Conservation (phyloP, 2,329 filamentous ascomycete genomes). For the Trichoderma hamatum region DNA sequence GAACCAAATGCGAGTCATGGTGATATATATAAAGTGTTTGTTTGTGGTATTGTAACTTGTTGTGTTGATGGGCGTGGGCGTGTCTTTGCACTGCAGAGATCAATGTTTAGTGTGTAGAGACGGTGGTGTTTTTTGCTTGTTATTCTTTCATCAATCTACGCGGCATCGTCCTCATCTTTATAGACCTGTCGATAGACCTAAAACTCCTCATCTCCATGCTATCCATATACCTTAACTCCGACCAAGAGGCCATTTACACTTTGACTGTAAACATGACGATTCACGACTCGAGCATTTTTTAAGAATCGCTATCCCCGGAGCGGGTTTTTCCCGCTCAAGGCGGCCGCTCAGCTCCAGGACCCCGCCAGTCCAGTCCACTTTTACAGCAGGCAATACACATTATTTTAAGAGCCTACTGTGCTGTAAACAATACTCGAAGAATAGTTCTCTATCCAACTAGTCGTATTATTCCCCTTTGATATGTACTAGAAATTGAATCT, state of each 20-base stretch:
- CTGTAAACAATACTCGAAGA: not conserved
- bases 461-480: not conserved
- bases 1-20: slow-evolving; percentile 42
- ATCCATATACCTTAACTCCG: slow-evolving; percentile 9
- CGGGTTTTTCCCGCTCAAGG: not conserved
- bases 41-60: not conserved
- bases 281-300: not conserved
- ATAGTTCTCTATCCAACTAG: not conserved
- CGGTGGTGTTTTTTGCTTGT: not conserved
- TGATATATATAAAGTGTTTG: not conserved
- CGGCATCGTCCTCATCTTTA: slow-evolving; percentile 8
- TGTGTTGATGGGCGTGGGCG: not conserved
- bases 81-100: not conserved
- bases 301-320: not conserved
- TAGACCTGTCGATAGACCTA: not conserved
- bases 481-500: not conserved
- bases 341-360: not conserved
- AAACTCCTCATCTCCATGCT: not conserved
- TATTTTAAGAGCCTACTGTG: not conserved
- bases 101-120: not conserved
- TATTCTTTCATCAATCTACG: not conserved
- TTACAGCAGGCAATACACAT: not conserved
- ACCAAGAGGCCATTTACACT: not conserved
- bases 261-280: not conserved
- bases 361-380: not conserved